phyloP scores from a whole-genome alignment of 1,139 yeast genomes.

The Casaregolazyma suthepensis region DNA sequence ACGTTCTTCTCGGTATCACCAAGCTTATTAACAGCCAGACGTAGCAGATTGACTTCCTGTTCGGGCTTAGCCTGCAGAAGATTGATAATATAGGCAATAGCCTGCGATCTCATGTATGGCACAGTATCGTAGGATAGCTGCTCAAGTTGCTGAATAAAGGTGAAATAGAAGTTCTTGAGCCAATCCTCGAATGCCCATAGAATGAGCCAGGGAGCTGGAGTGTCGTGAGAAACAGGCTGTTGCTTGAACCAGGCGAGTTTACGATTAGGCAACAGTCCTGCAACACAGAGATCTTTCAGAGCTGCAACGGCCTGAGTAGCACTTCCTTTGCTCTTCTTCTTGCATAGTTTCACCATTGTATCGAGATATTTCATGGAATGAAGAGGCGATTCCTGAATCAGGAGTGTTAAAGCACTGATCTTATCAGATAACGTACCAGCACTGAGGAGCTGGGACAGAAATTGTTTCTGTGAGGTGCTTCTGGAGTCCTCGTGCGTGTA shows the following conservation, averaged over 20 bases:
- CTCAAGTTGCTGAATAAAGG: conserved; percentile 65
- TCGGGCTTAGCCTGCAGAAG: conserved; percentile 83
- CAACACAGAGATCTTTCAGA: conserved; percentile 75
- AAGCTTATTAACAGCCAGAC: conserved; percentile 85
- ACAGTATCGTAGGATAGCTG: conserved; percentile 83
- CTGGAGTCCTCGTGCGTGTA: conserved; percentile 75
- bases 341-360: conserved; percentile 68
- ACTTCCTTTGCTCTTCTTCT: conserved; percentile 89
- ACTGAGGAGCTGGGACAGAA: conserved; percentile 79
- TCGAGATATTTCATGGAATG: conserved; percentile 85
- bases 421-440: conserved; percentile 96
- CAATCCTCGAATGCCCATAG: conserved; percentile 85
- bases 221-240: conserved; percentile 50
- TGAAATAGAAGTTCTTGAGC: conserved; percentile 69
- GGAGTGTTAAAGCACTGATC: conserved; percentile 85
- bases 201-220: conserved; percentile 47
- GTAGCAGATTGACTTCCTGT: conserved; percentile 86
- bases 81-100: conserved; percentile 71
- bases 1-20: conserved; percentile 93
- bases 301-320: conserved; percentile 89
- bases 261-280: conserved; percentile 73
- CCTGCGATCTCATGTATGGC: conserved; percentile 75
- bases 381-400: conserved; percentile 91
- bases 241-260: conserved; percentile 75
- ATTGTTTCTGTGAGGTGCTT: conserved; percentile 79